Evolutionary conservation across 1,284 basidiomycete species (phyloP).

Genomic region (Marasmius oreades): DNA sequence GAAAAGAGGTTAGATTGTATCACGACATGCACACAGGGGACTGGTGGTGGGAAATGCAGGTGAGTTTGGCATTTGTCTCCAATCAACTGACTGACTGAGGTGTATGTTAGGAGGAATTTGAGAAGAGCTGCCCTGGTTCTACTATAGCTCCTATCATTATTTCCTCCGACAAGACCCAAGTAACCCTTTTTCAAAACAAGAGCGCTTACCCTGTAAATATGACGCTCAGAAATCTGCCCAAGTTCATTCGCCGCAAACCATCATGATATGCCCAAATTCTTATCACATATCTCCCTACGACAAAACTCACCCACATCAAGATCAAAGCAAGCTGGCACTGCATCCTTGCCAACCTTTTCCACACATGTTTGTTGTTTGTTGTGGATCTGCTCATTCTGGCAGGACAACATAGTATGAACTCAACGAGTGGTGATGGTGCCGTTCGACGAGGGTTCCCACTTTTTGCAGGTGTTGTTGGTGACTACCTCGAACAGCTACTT

Average conservation of each 20-base stretch:
- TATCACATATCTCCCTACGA: slow-evolving; percentile 5
- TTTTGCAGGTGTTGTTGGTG: neutral
- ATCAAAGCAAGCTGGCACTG: neutral
- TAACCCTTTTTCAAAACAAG: neutral
- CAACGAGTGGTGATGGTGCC: slow-evolving; percentile 6
- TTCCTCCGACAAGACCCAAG: no score
- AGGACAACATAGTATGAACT: neutral
- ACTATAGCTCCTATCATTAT: neutral
- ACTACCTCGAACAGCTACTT: slow-evolving; percentile 9
- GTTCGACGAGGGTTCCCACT: slow-evolving; percentile 2
- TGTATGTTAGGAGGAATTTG: neutral
- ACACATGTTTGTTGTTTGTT: slow-evolving; percentile 4
- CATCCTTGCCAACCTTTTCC: slow-evolving; percentile 4
- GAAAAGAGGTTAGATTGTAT: no score
- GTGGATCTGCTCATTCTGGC: neutral
- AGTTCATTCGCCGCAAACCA: neutral
- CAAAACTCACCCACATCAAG: slow-evolving; percentile 1
- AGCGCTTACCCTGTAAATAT: neutral
- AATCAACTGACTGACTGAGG: neutral
- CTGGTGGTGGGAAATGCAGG: neutral
- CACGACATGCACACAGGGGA: neutral
- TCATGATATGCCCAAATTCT: neutral
- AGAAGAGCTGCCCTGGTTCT: neutral
- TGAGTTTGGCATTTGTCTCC: neutral
- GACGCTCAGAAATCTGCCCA: neutral